Base-by-base conservation (phyloP, 140 eudicot genomes). In the Ambrosia hybrid region DNA sequence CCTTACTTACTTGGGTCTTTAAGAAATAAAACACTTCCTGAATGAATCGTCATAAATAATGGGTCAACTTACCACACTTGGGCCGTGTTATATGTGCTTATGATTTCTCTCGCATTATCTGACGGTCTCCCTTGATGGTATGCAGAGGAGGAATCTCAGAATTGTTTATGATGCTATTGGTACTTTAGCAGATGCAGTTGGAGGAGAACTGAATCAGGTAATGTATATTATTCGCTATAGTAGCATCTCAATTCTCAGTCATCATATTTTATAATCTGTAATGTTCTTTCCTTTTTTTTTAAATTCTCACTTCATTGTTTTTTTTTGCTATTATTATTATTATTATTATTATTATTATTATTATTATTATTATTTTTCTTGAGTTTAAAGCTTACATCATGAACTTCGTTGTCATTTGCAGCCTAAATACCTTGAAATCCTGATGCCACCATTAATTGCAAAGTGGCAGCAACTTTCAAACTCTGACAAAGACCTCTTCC, bases 111-210 rank as follows among this genome's bases (percentile, higher is more conserved):
- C 36, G 17, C 36, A 16, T 14, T 26, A 58, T 58, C 65, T 30
- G 38, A 75, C 16, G 34, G 46, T 43, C 65, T 51, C 68, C 11
- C 45, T 57, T 70, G 64, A 72, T 65, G 48, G 46, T 48, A 17
- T 77, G 67, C 72, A 93, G 98, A 93, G 90, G 81, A 83, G 95
- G 58, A 93, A 93, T 77, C 94, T 93, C 51, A 87, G 98, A 82
- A 89, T 93, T 71, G 93, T 93, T 53, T 90, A 93, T 79, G 98
- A 93, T 84, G 98, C 98, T 46, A 85, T 93, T 76, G 98, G 98
- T 55, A 93, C 98, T 65, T 76, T 93, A 86, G 98, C 97, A 37
- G 98, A 93, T 85, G 98, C 98, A 78, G 97, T 93, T 77, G 98
- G 97, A 80, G 96, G 79, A 78, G 97, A 87, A 60, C 79, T 93